phyloP scores from a whole-genome alignment of 225 moss, liverwort and hornwort genomes.

The Pseudoscleropodium purum region DNA sequence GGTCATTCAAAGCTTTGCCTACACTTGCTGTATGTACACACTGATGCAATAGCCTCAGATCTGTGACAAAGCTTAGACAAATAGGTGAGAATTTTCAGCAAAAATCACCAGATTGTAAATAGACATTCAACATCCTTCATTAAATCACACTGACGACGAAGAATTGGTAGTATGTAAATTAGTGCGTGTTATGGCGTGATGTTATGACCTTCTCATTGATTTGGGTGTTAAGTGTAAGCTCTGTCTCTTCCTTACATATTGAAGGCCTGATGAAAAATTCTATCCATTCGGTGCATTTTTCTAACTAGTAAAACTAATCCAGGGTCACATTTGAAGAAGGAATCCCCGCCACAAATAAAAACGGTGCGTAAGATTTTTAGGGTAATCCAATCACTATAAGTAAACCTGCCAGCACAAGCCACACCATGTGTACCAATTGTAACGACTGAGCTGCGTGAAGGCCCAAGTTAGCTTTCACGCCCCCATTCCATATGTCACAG shows the following conservation, averaged over 20 bases:
- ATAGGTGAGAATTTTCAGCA: neutral
- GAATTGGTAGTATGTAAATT: neutral
- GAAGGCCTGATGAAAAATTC: neutral
- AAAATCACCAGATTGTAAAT: neutral
- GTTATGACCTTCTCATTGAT: neutral
- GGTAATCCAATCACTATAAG: slow-evolving; percentile 65
- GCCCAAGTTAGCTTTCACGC: slow-evolving; percentile 36
- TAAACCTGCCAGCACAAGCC: slow-evolving; percentile 69
- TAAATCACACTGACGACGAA: neutral
- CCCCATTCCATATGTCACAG: slow-evolving; percentile 58
- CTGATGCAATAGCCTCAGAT: neutral
- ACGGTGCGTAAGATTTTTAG: neutral
- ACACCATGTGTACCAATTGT: slow-evolving; percentile 77
- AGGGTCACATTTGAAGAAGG: neutral
- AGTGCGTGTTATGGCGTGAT: neutral
- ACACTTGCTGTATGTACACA: neutral
- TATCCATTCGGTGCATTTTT: neutral
- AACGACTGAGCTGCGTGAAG: slow-evolving; percentile 73
- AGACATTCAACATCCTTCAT: neutral
- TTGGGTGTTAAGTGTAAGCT: neutral
- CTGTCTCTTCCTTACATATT: neutral
- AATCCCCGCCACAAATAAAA: neutral
- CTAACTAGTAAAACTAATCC: neutral
- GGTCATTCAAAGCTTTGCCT: neutral
- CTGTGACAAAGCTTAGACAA: neutral